phyloP scores from a whole-genome alignment of 2,329 filamentous ascomycete species.

The Cladorrhinum sp. region DNA sequence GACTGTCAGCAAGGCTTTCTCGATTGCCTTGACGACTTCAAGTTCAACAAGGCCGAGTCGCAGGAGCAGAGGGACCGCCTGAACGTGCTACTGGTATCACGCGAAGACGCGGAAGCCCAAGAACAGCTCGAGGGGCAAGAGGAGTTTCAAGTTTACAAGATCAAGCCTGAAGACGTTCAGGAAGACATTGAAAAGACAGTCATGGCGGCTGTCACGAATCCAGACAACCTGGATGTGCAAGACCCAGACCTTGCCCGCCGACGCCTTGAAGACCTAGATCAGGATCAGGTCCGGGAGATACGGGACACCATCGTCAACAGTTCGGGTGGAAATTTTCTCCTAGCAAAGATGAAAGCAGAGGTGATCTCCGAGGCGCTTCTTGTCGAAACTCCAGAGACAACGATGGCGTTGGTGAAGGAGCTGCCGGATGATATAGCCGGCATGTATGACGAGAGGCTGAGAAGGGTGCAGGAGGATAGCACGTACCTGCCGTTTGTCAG shows the following conservation, averaged over 20 bases:
- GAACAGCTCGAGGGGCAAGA: not conserved
- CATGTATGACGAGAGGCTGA: not conserved
- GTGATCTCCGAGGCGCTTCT: not conserved
- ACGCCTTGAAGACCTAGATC: not conserved
- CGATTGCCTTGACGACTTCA: constrained; percentile 6
- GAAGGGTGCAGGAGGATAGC: not conserved
- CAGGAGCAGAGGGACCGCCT: not conserved
- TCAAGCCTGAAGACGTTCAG: not conserved
- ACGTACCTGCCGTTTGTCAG: not conserved
- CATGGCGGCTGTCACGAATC: not conserved
- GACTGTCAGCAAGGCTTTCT: constrained; percentile 6
- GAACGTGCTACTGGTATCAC: not conserved
- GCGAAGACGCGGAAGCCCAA: not conserved
- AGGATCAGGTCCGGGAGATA: not conserved
- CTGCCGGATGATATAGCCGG: not conserved
- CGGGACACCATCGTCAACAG: not conserved
- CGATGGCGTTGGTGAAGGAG: constrained; percentile 1
- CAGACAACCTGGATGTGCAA: not conserved
- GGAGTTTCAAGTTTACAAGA: not conserved
- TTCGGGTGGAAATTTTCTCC: not conserved
- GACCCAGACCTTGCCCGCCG: not conserved
- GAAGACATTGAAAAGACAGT: not conserved
- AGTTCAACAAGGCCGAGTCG: not conserved
- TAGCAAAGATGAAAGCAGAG: not conserved
- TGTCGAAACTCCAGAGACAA: not conserved